Conservation (phyloP, 2,329 filamentous ascomycete species). For the Fusarium tuaranense region DNA sequence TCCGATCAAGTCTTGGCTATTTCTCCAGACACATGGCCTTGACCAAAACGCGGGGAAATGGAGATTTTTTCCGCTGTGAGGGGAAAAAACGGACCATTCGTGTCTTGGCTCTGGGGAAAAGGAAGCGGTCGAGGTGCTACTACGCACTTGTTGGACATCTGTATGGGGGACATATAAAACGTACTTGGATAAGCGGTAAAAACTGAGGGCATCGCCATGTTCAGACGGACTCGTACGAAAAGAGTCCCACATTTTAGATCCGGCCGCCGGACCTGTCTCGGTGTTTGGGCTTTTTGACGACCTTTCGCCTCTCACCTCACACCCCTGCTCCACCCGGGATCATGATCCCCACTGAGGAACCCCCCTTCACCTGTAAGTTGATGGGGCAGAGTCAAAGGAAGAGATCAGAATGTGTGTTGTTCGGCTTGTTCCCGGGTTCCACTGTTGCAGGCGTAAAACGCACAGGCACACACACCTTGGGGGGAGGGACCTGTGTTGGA, state of each 20-base stretch:
- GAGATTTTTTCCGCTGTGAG: slow-evolving; percentile 31
- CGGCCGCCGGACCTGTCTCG: slow-evolving; percentile 41
- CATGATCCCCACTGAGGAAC: background rate
- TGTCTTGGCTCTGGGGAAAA: slow-evolving; percentile 34
- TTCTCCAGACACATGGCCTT: background rate
- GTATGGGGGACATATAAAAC: slow-evolving; percentile 22
- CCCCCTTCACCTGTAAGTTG: background rate
- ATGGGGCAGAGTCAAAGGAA: background rate
- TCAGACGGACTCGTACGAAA: slow-evolving; percentile 1
- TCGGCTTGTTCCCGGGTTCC: slow-evolving; percentile 28
- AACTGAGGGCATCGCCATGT: slow-evolving; percentile 30
- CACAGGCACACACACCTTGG: background rate
- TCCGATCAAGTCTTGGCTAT: slow-evolving; percentile 9
- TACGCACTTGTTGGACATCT: background rate
- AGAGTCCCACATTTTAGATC: slow-evolving; percentile 33
- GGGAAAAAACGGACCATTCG: slow-evolving; percentile 40
- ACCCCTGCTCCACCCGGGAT: background rate
- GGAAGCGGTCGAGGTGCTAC: background rate
- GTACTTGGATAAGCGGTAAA: slow-evolving; percentile 23
- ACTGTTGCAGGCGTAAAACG: slow-evolving; percentile 15
- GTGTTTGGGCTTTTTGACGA: slow-evolving; percentile 19
- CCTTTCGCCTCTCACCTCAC: background rate
- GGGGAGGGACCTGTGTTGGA: slow-evolving; percentile 6
- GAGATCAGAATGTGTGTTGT: slow-evolving; percentile 5
- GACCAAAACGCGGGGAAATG: slow-evolving; percentile 45